Percentiles rank a stretch among this genome's conserved stretches.
These are phyloP conservation scores for Lactarius deliciosus DNA, from an alignment of 768 basidiomycete genomes.

Conservation along the genomic window DNA sequence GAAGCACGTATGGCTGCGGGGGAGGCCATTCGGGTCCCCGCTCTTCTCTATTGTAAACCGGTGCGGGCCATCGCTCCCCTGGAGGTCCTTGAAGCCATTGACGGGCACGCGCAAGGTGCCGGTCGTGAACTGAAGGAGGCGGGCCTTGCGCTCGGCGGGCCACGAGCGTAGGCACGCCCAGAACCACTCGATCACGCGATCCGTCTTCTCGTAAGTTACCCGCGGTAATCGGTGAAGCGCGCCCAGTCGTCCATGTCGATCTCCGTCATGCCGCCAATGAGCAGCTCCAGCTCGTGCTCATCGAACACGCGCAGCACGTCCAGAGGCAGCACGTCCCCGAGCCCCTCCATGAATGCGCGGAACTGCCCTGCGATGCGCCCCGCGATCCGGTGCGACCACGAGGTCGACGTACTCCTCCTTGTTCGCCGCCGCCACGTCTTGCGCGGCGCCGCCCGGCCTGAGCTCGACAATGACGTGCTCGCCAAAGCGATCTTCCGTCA, in stretches of 20 bases:
- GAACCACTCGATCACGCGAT: slow-evolving; percentile 93
- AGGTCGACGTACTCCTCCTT: slow-evolving; percentile 76
- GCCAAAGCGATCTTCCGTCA: slow-evolving; percentile 73
- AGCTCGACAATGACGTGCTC: slow-evolving; percentile 68
- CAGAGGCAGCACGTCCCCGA: slow-evolving; percentile 79
- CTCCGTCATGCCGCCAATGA: slow-evolving; percentile 79
- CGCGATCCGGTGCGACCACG: slow-evolving; percentile 80
- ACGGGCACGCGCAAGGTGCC: slow-evolving; percentile 84
- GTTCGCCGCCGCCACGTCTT: slow-evolving; percentile 70
- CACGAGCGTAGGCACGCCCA: slow-evolving; percentile 90
- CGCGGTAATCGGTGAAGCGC: slow-evolving; percentile 90
- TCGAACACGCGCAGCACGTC: slow-evolving; percentile 89
- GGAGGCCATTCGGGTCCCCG: slow-evolving; percentile 83
- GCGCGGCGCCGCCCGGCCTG: slow-evolving; percentile 56
- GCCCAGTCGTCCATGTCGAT: slow-evolving; percentile 81
- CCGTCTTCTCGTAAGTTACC: slow-evolving; percentile 82
- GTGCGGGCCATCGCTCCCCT: slow-evolving; percentile 89
- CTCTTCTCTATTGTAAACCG: slow-evolving; percentile 95
- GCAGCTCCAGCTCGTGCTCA: slow-evolving; percentile 82
- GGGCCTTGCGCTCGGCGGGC: slow-evolving; percentile 86
- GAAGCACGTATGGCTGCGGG: slow-evolving; percentile 93
- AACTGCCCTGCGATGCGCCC: slow-evolving; percentile 82
- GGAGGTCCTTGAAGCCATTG: slow-evolving; percentile 93
- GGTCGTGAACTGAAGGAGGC: slow-evolving; percentile 88
- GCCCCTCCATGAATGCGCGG: slow-evolving; percentile 80